phyloP scores from a whole-genome alignment of 768 basidiomycete species.

The Lactarius pseudohatsudake region DNA sequence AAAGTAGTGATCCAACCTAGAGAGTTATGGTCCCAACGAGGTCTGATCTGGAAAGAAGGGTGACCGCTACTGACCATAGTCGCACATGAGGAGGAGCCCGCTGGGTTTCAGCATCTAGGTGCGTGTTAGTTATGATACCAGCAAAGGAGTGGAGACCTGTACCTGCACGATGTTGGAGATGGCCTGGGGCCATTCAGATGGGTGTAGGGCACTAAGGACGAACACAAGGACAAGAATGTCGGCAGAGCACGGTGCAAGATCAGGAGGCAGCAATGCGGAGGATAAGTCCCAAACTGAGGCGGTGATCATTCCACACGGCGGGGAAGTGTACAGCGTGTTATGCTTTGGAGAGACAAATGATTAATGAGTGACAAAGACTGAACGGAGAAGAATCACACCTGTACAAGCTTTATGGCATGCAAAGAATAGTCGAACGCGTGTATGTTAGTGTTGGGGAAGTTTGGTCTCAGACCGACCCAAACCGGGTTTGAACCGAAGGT shows the following conservation, averaged over 20 bases:
- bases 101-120: conserved; percentile 85
- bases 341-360: conserved; percentile 42
- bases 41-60: too few species aligned
- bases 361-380: not conserved
- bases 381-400: conserved; percentile 46
- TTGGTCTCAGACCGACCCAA: too few species aligned
- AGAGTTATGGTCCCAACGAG: too few species aligned
- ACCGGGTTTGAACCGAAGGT: too few species aligned
- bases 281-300: conserved; percentile 93
- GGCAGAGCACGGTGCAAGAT: conserved; percentile 63
- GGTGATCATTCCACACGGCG: conserved; percentile 70
- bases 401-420: conserved; percentile 86
- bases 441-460: too few species aligned
- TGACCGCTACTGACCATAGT: conserved; percentile 77
- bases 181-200: conserved; percentile 85
- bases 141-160: conserved; percentile 28
- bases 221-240: conserved; percentile 93
- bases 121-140: not conserved
- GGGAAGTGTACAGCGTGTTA: conserved; percentile 65
- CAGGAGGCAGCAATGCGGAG: conserved; percentile 59
- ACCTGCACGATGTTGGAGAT: conserved; percentile 79
- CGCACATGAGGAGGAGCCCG: conserved; percentile 81
- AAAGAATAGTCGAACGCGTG: conserved; percentile 89
- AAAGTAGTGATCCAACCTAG: too few species aligned
- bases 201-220: conserved; percentile 93